Evolutionary conservation across 805 yeast genomes (phyloP), one percentile per base, ranked within the genome.

Genomic region (Teunomyces panamensis): DNA sequence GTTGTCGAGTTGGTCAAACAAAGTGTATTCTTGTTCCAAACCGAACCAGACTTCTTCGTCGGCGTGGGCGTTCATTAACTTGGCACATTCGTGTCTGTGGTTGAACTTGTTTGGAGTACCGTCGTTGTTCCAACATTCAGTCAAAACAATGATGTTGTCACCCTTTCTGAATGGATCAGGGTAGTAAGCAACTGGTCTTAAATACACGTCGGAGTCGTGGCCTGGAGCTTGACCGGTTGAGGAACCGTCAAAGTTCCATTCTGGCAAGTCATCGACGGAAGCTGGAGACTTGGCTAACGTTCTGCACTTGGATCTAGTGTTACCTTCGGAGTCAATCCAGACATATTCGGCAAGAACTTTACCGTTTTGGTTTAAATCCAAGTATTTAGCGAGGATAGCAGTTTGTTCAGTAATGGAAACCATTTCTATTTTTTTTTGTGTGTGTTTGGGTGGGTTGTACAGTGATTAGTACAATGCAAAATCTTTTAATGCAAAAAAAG

Each of bases 181-280:
- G 82, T 89, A 94, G 73, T 75, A 85, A 47, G 97, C 89, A 57
- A 82, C 95, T n/a, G 99, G 99, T 73, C 96, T 86, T 65, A 94
- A 78, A 71, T 89, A 90, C 54, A 94, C 82, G 69, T 94, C 99
- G 39, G 97, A 90, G 77, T 94, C 91, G 71, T 87, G 84, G 60
- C 99, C 99, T 63, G 97, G 97, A 48, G 99, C 98, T 79, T 94
- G 99, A 59, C 87, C 90, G 46, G 99, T 94, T 30, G 98, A 91
- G 39, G 98, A 91, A 73, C 99, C 99, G 71, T 94, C 99, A 63
- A 94, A 94, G 80, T 94, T 94, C 99, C 99, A 94, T 74, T 92
- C 97, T 58, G 98, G 97, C 60, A 94, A 79, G 65, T 94, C 96
- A 53, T 87, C 92, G 46, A 89, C 75, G 32, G 86, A 76, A 41